Evolutionary conservation across 306 rosid genomes (phyloP).

Genomic region (Vicia faba): DNA sequence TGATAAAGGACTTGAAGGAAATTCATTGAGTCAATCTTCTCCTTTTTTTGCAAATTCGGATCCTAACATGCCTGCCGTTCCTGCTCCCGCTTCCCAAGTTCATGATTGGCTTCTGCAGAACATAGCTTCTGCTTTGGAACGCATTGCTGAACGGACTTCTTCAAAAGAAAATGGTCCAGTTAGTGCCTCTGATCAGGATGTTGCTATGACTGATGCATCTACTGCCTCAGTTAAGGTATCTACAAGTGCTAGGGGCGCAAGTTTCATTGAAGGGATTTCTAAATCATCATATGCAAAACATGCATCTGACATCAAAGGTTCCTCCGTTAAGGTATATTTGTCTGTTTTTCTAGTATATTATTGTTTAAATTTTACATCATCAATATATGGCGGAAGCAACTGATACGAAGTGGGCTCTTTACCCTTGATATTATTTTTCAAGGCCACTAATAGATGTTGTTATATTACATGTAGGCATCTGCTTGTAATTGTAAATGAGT

Average conservation of each 20-base stretch:
- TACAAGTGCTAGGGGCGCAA: constrained; percentile 63
- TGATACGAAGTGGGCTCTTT: background rate
- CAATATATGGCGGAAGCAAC: background rate
- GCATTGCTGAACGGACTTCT: constrained; percentile 77
- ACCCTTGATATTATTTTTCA: constrained; percentile 6
- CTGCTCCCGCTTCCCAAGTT: constrained; percentile 85
- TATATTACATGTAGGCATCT: constrained; percentile 5
- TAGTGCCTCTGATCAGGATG: constrained; percentile 82
- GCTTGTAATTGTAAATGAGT: constrained; percentile 8
- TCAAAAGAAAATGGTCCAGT: constrained; percentile 84
- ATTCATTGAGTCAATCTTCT: constrained; percentile 75
- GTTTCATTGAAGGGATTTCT: constrained; percentile 91
- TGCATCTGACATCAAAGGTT: constrained; percentile 85
- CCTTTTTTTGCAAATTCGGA: constrained; percentile 98
- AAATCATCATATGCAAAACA: constrained; percentile 87
- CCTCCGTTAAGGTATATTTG: constrained; percentile 74
- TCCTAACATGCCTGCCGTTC: constrained; percentile 99
- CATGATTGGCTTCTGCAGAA: constrained; percentile 86
- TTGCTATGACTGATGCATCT: constrained; percentile 93
- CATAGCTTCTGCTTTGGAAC: constrained; percentile 79
- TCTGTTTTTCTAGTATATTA: constrained; percentile 8
- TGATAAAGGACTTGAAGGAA: constrained; percentile 78
- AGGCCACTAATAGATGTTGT: background rate
- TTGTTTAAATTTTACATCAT: constrained; percentile 17
- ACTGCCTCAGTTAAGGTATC: constrained; percentile 61